phyloP scores from a whole-genome alignment of 768 basidiomycete species.

The Lactarius vividus region DNA sequence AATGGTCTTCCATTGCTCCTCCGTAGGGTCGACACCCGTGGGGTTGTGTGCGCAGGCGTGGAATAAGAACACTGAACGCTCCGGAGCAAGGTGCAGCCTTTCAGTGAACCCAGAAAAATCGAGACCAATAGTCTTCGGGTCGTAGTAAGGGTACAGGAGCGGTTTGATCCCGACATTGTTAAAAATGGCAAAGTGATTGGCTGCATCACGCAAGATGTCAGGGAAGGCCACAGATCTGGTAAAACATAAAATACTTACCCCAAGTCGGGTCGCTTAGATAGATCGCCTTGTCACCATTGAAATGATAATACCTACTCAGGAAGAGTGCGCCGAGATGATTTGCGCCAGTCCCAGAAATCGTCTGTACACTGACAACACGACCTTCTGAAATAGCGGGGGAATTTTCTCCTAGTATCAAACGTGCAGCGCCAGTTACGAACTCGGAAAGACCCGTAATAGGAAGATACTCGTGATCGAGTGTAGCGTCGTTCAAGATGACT shows the following conservation, averaged over 20 bases:
- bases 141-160: slow-evolving; percentile 90
- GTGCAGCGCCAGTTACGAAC: slow-evolving; percentile 79
- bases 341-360: slow-evolving; percentile 94
- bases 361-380: slow-evolving; percentile 81
- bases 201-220: slow-evolving; percentile 38
- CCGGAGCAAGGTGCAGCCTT: slow-evolving; percentile 59
- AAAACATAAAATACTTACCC: slow-evolving; percentile 53
- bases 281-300: slow-evolving; percentile 61
- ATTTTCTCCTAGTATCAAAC: slow-evolving; percentile 72
- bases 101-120: slow-evolving; percentile 70
- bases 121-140: slow-evolving; percentile 84
- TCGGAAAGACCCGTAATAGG: slow-evolving; percentile 85
- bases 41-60: slow-evolving; percentile 98
- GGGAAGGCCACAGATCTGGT: not conserved
- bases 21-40: slow-evolving; percentile 91
- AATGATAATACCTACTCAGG: slow-evolving; percentile 77
- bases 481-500: slow-evolving; percentile 62
- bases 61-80: slow-evolving; percentile 81
- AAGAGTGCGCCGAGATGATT: slow-evolving; percentile 92
- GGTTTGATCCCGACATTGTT: slow-evolving; percentile 87
- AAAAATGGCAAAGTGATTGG: slow-evolving; percentile 88
- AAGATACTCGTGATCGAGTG: slow-evolving; percentile 88
- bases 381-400: slow-evolving; percentile 68
- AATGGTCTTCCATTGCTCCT: slow-evolving; percentile 80
- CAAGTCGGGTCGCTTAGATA: slow-evolving; percentile 94